Evolutionary conservation across 768 basidiomycete genomes (phyloP), one percentile per base, ranked within the genome.

Genomic region (Coprinopsis sp.): DNA sequence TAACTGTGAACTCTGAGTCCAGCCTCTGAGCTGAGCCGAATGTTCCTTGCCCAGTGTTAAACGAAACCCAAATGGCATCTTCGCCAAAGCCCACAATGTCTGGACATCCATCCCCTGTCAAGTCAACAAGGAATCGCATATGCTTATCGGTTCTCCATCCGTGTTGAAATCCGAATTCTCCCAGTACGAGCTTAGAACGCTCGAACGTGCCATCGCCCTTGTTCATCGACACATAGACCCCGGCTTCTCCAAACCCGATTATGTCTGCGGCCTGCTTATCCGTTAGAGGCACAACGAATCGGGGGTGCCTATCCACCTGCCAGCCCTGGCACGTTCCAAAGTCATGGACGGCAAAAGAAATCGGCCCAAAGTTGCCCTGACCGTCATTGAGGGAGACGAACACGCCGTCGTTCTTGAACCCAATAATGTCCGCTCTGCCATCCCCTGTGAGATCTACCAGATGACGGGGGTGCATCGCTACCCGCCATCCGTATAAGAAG

Each of bases 1-100:
- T 44, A 19, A 22, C 18, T 25, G 42, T 12, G 22, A 44, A 44
- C 3, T 44, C 16, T n/a, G 10, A 6, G 13, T n/a, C 22, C 22
- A 33, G 11, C n/a, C 11, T 23, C 16, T n/a, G 13, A 13, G 14
- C 42, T 14, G 40, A 25, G 40, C 42, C 24, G 23, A 46, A 46
- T 14, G 33, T 46, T 8, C 44, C 44, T 11, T 33, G 24, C 16
- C 33, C 33, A 36, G 23, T 25, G 31, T 37, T 46, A 33, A 23
- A 34, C 14, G 33, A 34, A 24, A 37, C 33, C 21, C 13, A 36
- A 10, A 37, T n/a, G 16, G 13, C 18, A 16, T 34, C 27, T 2
- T 37, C 19, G 3, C 44, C 44, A 37, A 46, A 46, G 3, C 44
- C 44, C 12, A 46, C 25, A 21, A 46, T 37, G 22, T 46, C 44